Conservation (phyloP, 331 rosid species). For the Saraca asoca region DNA sequence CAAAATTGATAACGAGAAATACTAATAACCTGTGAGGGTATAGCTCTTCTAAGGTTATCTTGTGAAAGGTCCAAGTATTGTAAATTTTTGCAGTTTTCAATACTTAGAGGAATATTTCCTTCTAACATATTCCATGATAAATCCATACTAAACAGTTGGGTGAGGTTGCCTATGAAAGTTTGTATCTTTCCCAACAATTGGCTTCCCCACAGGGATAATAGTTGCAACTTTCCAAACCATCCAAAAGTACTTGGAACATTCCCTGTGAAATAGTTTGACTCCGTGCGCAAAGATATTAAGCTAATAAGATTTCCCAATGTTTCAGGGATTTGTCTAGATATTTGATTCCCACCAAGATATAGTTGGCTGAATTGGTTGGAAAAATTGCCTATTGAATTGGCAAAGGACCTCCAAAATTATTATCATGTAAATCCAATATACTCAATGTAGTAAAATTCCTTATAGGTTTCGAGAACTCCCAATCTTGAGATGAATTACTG, state of each 20-base stretch:
- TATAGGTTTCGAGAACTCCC: background rate
- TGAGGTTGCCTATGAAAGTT: constrained; percentile 9
- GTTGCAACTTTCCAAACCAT: background rate
- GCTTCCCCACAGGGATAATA: background rate
- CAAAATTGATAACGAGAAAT: background rate
- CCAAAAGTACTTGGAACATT: constrained; percentile 8
- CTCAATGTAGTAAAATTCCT: background rate
- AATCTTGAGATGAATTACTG: background rate
- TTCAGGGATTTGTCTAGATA: too few relatives aligned
- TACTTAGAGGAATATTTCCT: constrained; percentile 4
- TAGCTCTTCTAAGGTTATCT: background rate
- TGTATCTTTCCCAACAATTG: background rate
- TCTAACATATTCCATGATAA: background rate
- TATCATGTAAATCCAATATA: background rate
- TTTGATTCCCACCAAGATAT: background rate
- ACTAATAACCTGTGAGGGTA: background rate
- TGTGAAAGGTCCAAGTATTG: too few relatives aligned
- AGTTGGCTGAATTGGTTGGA: background rate
- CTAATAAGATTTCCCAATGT: background rate
- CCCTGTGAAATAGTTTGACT: constrained; percentile 1
- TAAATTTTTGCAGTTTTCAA: background rate
- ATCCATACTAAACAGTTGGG: background rate
- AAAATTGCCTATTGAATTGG: background rate
- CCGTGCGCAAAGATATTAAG: background rate
- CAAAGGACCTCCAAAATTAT: constrained; percentile 10